phyloP scores from a whole-genome alignment of 768 basidiomycete species.

The Mycena albidolilacea region DNA sequence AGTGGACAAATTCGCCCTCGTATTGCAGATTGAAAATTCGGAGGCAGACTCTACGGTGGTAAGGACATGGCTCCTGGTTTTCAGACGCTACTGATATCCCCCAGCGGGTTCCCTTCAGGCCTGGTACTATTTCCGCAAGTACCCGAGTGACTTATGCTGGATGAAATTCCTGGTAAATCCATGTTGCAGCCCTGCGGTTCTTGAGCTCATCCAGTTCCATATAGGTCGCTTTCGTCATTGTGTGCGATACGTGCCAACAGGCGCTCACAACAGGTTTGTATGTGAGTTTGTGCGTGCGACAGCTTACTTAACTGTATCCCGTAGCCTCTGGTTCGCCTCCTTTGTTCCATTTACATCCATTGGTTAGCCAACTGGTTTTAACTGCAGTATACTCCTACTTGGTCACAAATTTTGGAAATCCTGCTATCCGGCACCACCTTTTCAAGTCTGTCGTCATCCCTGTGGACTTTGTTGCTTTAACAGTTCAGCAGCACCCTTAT shows the following conservation, averaged over 20 bases:
- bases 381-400: conserved; percentile 11
- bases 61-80: background rate
- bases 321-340: conserved; percentile 10
- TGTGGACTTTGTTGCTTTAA: background rate
- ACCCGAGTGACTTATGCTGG: background rate
- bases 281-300: background rate
- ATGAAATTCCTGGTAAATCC: background rate
- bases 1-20: background rate
- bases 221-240: conserved; percentile 32
- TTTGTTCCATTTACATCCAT: background rate
- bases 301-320: background rate
- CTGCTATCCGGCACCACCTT: conserved; percentile 11
- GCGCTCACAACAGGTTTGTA: conserved; percentile 13
- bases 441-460: conserved; percentile 13
- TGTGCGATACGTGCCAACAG: conserved; percentile 32
- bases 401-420: conserved; percentile 29
- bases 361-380: background rate
- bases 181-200: background rate
- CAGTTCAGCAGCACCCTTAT: conserved; percentile 29
- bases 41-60: background rate
- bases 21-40: background rate
- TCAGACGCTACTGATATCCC: background rate
- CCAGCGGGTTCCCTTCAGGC: conserved; percentile 1
- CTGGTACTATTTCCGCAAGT: conserved; percentile 1
- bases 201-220: too few species aligned